Evolutionary conservation across 176 grass and related monocot species (phyloP).

Genomic region (Typha latifolia): DNA sequence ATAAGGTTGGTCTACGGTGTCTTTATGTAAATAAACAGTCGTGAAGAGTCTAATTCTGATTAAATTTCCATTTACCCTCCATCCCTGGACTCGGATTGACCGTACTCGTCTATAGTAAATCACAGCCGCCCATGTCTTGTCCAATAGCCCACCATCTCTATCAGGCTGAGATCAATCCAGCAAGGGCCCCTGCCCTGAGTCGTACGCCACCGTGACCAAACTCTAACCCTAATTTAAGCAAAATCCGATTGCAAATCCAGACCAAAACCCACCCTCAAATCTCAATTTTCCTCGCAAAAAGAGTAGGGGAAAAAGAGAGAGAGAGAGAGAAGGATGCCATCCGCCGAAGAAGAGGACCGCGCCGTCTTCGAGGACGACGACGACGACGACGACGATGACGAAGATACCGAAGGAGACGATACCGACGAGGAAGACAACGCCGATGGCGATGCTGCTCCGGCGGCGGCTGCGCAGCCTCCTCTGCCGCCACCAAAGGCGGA

Average conservation of each 20-base stretch:
- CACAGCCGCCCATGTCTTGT: too few species aligned
- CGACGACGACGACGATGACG: background rate
- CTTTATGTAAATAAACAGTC: too few species aligned
- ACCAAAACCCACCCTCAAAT: background rate
- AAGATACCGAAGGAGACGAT: conserved; percentile 36
- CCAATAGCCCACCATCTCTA: too few species aligned
- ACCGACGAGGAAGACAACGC: conserved; percentile 45
- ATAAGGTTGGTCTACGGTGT: too few species aligned
- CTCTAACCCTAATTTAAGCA: too few species aligned
- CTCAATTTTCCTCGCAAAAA: background rate
- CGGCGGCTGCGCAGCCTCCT: background rate
- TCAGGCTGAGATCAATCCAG: too few species aligned
- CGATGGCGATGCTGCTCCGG: conserved; percentile 23
- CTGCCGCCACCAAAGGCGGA: background rate
- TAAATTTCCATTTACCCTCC: too few species aligned
- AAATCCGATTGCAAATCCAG: background rate
- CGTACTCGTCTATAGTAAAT: too few species aligned
- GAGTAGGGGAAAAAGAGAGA: background rate
- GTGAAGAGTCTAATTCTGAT: too few species aligned
- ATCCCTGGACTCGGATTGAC: too few species aligned
- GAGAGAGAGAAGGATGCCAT: background rate
- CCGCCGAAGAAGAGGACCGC: background rate
- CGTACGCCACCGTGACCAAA: too few species aligned
- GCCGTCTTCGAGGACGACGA: background rate
- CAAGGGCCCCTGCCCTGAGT: too few species aligned